phyloP scores from a whole-genome alignment of 2,329 filamentous ascomycete species.

The Bimuria novae-zelandiae region DNA sequence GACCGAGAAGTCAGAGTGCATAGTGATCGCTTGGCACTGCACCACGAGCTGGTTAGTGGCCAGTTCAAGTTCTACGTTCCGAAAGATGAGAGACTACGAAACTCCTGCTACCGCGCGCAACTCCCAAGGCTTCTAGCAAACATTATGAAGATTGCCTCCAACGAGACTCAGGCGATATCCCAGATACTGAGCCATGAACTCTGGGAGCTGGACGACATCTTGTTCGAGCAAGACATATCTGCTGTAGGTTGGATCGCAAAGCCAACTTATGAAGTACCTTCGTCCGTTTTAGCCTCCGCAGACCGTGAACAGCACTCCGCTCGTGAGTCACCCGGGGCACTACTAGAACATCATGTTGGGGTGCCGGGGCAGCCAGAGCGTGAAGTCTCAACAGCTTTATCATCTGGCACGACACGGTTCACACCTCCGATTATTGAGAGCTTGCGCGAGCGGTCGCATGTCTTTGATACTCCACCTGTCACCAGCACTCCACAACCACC shows the following conservation, averaged over 20 bases:
- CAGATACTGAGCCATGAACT: slow-evolving; percentile 12
- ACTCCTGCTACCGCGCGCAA: slow-evolving; percentile 21
- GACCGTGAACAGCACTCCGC: too few species aligned
- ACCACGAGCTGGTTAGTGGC: slow-evolving; percentile 14
- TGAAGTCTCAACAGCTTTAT: not conserved
- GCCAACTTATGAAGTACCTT: not conserved
- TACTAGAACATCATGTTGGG: too few species aligned
- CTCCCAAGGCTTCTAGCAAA: slow-evolving; percentile 19
- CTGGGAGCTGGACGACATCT: slow-evolving; percentile 16
- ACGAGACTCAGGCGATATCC: slow-evolving; percentile 16
- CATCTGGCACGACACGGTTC: not conserved
- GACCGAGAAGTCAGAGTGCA: slow-evolving; percentile 6
- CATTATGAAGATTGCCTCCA: slow-evolving; percentile 5
- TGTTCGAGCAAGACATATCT: slow-evolving; percentile 23
- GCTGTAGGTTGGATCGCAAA: slow-evolving; percentile 22
- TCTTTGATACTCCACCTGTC: too few species aligned
- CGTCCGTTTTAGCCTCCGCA: not conserved
- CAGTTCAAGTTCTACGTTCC: slow-evolving; percentile 24
- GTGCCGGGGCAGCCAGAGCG: too few species aligned
- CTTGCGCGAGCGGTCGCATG: too few species aligned
- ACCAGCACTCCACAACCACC: too few species aligned
- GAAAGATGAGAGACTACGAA: slow-evolving; percentile 9
- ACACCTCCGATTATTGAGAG: not conserved
- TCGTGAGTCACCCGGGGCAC: too few species aligned
- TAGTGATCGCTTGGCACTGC: slow-evolving; percentile 20